Evolutionary conservation across 495 filamentous ascomycete genomes (phyloP), one percentile per base, ranked within the genome.

Genomic region (Cercophora newfieldiana): DNA sequence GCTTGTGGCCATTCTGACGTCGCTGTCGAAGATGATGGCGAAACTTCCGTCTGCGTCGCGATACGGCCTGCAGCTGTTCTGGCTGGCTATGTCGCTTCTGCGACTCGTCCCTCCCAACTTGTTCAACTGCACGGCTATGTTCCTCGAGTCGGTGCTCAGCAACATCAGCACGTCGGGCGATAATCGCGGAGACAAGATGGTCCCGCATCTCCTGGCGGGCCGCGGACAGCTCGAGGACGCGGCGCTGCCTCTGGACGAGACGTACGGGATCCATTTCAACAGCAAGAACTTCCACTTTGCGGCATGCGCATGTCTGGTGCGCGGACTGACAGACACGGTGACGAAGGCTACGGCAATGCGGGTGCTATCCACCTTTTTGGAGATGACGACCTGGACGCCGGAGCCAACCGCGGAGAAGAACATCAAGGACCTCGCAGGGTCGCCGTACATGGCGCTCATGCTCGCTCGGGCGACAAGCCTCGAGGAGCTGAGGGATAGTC

Each of bases 51-150:
- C 83, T 21, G 80, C 85, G 1, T 89, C 86, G 28, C 82, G 87
- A 26, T 90, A 90, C 71, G 85, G 86, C 2, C 71, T 87, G n/a
- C 87, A 90, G 69, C 77, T 90, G 4, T 90, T 90, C 71, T 90
- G 87, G 87, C 75, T 90, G 21, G 87, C 86, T 24, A 81, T 89
- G 68, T 87, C 87, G 21, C 77, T 90, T n/a, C 79, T 89, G 54
- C 80, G 87, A 8, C 79, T 88, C 4, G 85, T 89, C 30, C 85
- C 85, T 14, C 72, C 80, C n/a, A 78, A 72, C 64, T 74, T 87
- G 19, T 89, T 88, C 74, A 89, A 87, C 72, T 88, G 84, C 73
- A 81, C 87, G 0, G 85, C 86, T 16, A 74, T 80, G 26, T 84
- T 90, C 56, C 75, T 90, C n/a, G 87, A 88, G 65, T 79, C 86